Conservation (phyloP, 768 basidiomycete species). For the Kwoniella sp. region DNA sequence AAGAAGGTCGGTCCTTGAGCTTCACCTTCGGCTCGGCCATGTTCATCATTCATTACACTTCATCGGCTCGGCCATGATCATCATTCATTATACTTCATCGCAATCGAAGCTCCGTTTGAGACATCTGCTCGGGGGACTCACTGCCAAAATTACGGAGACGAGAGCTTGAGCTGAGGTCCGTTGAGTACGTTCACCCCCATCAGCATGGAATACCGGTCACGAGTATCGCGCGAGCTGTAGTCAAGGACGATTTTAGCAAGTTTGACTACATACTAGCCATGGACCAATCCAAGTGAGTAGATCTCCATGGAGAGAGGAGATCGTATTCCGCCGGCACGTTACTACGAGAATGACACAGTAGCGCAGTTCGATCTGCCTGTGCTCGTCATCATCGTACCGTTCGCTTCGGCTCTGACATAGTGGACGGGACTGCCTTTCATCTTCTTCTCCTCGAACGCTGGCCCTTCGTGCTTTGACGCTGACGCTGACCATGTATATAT, state of each 20-base stretch:
- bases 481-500: too few relatives aligned
- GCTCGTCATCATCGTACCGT: too few relatives aligned
- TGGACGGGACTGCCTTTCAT: neutral
- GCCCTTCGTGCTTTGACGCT: neutral
- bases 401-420: too few relatives aligned
- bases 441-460: neutral
- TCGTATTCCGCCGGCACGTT: neutral
- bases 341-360: slow-evolving; percentile 26
- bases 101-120: too few relatives aligned
- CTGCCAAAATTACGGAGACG: too few relatives aligned
- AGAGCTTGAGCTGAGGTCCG: neutral
- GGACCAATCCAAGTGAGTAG: slow-evolving; percentile 72
- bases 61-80: neutral
- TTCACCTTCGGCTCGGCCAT: too few relatives aligned
- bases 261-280: slow-evolving; percentile 87
- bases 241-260: slow-evolving; percentile 66
- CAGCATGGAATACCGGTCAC: slow-evolving; percentile 74
- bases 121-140: too few relatives aligned
- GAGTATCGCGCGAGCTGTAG: slow-evolving; percentile 70
- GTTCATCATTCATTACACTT: neutral
- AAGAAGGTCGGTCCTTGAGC: slow-evolving; percentile 61
- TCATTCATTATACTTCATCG: too few relatives aligned
- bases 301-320: slow-evolving; percentile 58
- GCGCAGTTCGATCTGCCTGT: slow-evolving; percentile 52
- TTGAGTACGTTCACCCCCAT: too few relatives aligned